These are phyloP conservation scores for Phragmites australis DNA, from an alignment of 176 grass and related monocot species.

Conservation along the genomic window DNA sequence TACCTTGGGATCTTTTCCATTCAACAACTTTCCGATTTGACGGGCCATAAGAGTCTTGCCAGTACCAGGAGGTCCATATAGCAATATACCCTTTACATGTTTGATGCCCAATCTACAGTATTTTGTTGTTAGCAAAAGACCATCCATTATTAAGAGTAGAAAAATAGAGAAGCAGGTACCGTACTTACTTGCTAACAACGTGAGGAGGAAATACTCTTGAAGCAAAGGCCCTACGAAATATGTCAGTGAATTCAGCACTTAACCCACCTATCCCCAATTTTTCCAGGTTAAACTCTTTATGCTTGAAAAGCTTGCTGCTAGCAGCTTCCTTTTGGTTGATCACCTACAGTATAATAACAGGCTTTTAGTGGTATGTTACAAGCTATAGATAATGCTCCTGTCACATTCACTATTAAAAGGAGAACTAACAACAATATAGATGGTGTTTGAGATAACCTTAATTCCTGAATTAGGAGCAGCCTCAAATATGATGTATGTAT, in stretches of 20 bases:
- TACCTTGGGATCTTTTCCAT: slow-evolving; percentile 95
- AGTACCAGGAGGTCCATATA: slow-evolving; percentile 95
- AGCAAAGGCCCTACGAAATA: slow-evolving; percentile 97
- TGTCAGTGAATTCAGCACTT: slow-evolving; percentile 88
- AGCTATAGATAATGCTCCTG: neutral
- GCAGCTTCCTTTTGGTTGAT: slow-evolving; percentile 94
- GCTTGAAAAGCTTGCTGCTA: slow-evolving; percentile 97
- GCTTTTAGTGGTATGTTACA: slow-evolving; percentile 7
- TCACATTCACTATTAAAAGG: slow-evolving; percentile 1
- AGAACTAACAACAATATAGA: slow-evolving; percentile 21
- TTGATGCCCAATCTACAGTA: slow-evolving; percentile 82
- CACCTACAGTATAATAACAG: slow-evolving; percentile 61
- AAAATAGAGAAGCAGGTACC: slow-evolving; percentile 18
- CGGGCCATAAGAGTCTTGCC: slow-evolving; percentile 99
- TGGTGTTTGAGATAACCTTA: slow-evolving; percentile 56
- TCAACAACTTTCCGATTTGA: slow-evolving; percentile 95
- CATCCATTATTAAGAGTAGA: neutral
- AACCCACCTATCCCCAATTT: slow-evolving; percentile 97
- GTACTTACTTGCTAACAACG: slow-evolving; percentile 76
- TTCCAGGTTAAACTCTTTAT: slow-evolving; percentile 96
- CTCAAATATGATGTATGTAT: slow-evolving; percentile 97
- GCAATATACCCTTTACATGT: slow-evolving; percentile 94
- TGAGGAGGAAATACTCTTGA: slow-evolving; percentile 90
- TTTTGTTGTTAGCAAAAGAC: slow-evolving; percentile 29
- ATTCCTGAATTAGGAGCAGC: slow-evolving; percentile 92